Conservation (phyloP, 2,329 filamentous ascomycete genomes). For the Monosporascus sp. region DNA sequence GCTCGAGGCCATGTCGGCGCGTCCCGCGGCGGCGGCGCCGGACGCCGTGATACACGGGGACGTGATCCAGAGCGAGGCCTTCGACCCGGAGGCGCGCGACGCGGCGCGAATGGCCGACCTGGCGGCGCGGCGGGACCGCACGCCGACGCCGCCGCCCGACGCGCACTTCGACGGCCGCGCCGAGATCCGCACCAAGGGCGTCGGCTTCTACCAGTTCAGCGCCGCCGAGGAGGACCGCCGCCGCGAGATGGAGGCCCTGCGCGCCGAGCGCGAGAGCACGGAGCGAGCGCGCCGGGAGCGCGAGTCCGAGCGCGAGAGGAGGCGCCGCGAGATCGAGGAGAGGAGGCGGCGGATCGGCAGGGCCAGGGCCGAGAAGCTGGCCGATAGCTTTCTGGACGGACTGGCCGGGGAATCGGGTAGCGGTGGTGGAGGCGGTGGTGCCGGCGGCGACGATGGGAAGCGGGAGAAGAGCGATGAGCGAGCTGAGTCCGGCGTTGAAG, state of each 20-base stretch:
- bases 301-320: conserved; percentile 51
- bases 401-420: conserved; percentile 24
- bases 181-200: conserved; percentile 83
- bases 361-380: conserved; percentile 34
- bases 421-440: background rate
- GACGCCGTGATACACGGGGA: conserved; percentile 76
- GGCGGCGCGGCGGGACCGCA: conserved; percentile 71
- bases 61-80: conserved; percentile 76
- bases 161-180: conserved; percentile 79
- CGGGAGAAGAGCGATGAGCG: background rate
- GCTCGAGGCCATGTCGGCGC: conserved; percentile 62
- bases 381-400: conserved; percentile 30
- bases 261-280: conserved; percentile 61
- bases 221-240: conserved; percentile 61
- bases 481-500: background rate
- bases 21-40: conserved; percentile 49
- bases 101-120: conserved; percentile 68
- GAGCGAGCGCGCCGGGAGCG: conserved; percentile 54
- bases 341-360: conserved; percentile 57
- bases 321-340: conserved; percentile 59
- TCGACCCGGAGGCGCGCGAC: conserved; percentile 63
- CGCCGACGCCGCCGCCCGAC: conserved; percentile 71
- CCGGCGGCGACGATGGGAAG: background rate
- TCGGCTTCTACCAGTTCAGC: conserved; percentile 88
- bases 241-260: conserved; percentile 70